Conservation (phyloP, 2,329 filamentous ascomycete species). For the Ophiocordyceps camponoti-saundersi region DNA sequence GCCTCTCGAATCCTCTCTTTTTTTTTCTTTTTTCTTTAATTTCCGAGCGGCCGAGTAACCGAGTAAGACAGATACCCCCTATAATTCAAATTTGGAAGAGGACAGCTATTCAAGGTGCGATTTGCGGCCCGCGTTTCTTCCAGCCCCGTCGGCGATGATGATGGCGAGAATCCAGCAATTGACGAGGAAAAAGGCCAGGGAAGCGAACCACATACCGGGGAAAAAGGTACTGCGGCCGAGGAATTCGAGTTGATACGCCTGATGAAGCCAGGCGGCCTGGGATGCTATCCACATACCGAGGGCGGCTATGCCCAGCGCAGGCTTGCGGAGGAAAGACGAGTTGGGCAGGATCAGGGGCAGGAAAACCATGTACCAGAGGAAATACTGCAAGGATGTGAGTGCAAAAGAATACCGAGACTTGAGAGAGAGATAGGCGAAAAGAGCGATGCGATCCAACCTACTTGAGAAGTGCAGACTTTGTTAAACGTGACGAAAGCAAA, state of each 20-base stretch:
- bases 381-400: slow-evolving; percentile 46
- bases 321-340: slow-evolving; percentile 51
- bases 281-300: slow-evolving; percentile 56
- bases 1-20: background rate
- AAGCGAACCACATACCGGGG: slow-evolving; percentile 64
- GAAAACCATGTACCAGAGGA: slow-evolving; percentile 94
- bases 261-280: slow-evolving; percentile 62
- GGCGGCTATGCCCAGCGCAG: slow-evolving; percentile 45
- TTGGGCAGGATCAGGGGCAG: slow-evolving; percentile 76
- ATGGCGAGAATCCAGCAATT: slow-evolving; percentile 81
- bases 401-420: background rate
- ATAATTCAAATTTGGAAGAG: slow-evolving; percentile 1
- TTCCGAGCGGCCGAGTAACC: background rate
- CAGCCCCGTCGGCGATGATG: slow-evolving; percentile 48
- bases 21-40: background rate
- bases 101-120: slow-evolving; percentile 7
- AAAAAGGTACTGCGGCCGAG: slow-evolving; percentile 70
- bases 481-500: slow-evolving; percentile 97
- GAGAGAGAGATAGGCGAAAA: background rate
- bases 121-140: slow-evolving; percentile 4
- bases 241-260: slow-evolving; percentile 63
- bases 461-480: slow-evolving; percentile 97
- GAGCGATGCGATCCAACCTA: slow-evolving; percentile 22
- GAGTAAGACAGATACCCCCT: slow-evolving; percentile 6
- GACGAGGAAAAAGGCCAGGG: slow-evolving; percentile 63